These are phyloP conservation scores for Cinnamomum micranthum DNA, from an alignment of 164 flowering plant species.

Conservation along the genomic window DNA sequence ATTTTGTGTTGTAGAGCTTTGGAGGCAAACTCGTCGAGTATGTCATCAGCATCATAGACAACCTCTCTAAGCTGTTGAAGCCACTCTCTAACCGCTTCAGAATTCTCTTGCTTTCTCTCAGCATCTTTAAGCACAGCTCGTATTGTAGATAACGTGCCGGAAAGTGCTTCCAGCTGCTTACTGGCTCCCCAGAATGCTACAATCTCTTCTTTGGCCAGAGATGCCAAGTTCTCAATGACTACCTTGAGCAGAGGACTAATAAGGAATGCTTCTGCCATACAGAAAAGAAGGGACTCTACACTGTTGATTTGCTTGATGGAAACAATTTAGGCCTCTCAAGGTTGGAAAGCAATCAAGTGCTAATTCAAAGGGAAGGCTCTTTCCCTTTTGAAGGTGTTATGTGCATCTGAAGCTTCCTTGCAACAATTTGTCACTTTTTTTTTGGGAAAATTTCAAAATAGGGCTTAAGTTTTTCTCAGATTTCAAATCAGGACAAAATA, in stretches of 20 bases:
- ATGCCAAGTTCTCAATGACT: neutral
- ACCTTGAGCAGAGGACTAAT: neutral
- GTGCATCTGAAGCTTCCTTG: too few species aligned
- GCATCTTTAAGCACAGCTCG: constrained; percentile 9
- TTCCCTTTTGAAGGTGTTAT: too few species aligned
- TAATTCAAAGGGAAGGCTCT: too few species aligned
- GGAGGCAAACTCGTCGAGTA: neutral
- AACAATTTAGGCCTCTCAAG: too few species aligned
- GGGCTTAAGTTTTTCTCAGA: too few species aligned
- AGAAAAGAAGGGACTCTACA: too few species aligned
- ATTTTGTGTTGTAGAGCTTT: neutral
- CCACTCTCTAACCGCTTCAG: neutral
- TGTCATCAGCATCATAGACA: constrained; percentile 9
- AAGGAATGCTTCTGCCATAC: neutral
- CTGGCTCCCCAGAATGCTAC: neutral
- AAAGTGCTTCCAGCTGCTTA: neutral
- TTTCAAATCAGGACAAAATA: too few species aligned
- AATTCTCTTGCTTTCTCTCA: neutral
- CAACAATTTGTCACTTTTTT: too few species aligned
- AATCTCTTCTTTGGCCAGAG: neutral
- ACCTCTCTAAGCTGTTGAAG: constrained; percentile 2
- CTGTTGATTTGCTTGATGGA: too few species aligned
- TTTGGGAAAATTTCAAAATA: too few species aligned
- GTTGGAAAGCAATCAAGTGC: too few species aligned
- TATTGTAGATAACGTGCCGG: neutral